A percentile compares a stretch with the other conserved stretches of the same genome.
Evolutionary conservation across 2,329 filamentous ascomycete species (phyloP).

Genomic region (Calonectria pseudoreteaudii): DNA sequence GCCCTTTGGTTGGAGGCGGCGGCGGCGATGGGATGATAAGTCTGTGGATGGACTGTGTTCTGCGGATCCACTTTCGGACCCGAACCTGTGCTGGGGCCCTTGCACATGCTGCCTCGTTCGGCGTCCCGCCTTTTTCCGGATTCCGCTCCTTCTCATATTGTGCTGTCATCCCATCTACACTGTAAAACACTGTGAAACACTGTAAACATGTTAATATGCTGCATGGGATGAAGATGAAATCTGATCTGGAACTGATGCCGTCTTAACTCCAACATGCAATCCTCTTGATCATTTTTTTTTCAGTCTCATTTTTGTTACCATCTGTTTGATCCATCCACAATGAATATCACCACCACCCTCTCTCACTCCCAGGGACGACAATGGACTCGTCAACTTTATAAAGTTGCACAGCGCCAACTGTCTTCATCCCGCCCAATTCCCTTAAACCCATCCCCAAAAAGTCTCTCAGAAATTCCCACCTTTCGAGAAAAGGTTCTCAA

Average conservation of each 20-base stretch:
- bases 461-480: constrained; percentile 47
- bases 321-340: neutral
- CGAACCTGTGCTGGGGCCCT: neutral
- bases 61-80: constrained; percentile 1
- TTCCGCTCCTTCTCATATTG: neutral
- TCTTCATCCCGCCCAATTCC: constrained; percentile 19
- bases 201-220: neutral
- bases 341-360: constrained; percentile 24
- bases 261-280: constrained; percentile 29
- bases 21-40: constrained; percentile 26
- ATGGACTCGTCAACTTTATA: constrained; percentile 34
- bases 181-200: neutral
- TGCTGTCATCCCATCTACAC: neutral
- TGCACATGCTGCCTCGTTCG: neutral
- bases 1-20: constrained; percentile 20
- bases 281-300: neutral
- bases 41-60: constrained; percentile 27
- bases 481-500: constrained; percentile 68
- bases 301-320: neutral
- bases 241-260: constrained; percentile 27
- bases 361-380: neutral
- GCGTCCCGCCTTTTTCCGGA: constrained; percentile 2
- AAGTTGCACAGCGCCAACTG: constrained; percentile 15
- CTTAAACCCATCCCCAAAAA: constrained; percentile 22
- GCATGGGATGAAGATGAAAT: neutral